These are phyloP conservation scores for Cyclostephanos tholiformis DNA, from an alignment of 108 stramenopile species.

Conservation along the genomic window DNA sequence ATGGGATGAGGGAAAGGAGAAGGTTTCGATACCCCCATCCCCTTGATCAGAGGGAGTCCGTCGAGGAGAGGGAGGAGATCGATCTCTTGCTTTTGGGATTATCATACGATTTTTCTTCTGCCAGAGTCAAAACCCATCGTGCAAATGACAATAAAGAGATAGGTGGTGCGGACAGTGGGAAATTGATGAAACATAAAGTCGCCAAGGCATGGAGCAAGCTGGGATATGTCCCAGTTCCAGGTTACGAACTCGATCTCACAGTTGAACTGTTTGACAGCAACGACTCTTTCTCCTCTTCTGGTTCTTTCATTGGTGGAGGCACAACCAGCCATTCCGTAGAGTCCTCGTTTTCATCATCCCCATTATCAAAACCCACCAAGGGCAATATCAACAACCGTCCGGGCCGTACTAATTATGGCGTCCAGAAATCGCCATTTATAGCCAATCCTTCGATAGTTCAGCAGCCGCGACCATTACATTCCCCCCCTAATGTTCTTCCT, in stretches of 20 bases:
- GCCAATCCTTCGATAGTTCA: not conserved
- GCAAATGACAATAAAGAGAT: not conserved
- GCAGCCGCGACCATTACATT: not conserved
- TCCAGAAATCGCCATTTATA: constrained; percentile 2
- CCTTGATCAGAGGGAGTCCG: constrained; percentile 26
- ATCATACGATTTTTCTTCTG: constrained; percentile 34
- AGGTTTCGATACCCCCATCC: constrained; percentile 32
- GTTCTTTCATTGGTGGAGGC: constrained; percentile 11
- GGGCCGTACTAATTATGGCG: not conserved
- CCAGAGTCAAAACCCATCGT: not conserved
- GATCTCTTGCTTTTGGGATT: constrained; percentile 37
- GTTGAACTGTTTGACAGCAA: not conserved
- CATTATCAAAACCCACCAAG: not conserved
- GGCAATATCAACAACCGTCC: not conserved
- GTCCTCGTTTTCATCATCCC: constrained; percentile 4
- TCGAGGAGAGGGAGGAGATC: constrained; percentile 48
- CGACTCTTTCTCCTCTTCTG: not conserved
- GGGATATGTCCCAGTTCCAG: constrained; percentile 20
- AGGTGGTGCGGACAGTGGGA: not conserved
- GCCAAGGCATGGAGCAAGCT: constrained; percentile 56
- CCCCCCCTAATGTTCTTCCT: not conserved
- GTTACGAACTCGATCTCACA: constrained; percentile 21
- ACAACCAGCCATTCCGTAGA: constrained; percentile 17
- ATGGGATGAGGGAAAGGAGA: constrained; percentile 1
- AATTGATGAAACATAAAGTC: constrained; percentile 42